Base-by-base conservation (phyloP, 2,329 filamentous ascomycete species). In the Didymella segeticola region DNA sequence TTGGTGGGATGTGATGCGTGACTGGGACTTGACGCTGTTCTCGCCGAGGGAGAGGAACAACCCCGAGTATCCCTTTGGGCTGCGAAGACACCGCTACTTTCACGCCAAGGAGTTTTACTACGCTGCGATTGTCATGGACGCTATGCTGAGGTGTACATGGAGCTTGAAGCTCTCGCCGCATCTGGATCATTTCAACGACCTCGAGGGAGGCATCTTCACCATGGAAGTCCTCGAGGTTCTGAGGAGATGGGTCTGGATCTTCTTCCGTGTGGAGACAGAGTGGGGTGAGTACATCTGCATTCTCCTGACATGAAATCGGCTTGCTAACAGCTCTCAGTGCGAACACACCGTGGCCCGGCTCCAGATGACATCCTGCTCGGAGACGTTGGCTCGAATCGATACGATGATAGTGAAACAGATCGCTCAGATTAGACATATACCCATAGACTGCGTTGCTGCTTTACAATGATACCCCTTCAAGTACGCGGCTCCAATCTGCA, bases 1-100 rank as follows among this genome's bases (percentile, higher is more conserved):
- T 79, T 99, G 95, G 81, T 99, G 95, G 95, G 95, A 99, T 68
- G 87, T 98, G 25, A 83, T 91, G 49, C 95, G 93, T 78, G 95
- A 99, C 80, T 99, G 95, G 95, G 95, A 98, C 70, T 81, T 99
- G 58, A 90, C 89, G 0, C 82, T 98, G 12, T 90, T 98, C 69
- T 85, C 88, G 2, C 73, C 80, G 12, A 77, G 76, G 30, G 80
- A 85, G 57, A 84, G 88, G 58, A 80, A 81, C 60, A 81, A 83
- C 10, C 82, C 82, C 1, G 85, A 89, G 22, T 84, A 93, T 64
- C 85, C 91, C 0, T 95, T 85, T 71, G 95, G 90, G 1, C 80
- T 99, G 37, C 87, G 95, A 23, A 82, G 86, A 43, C 82, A 88
- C 50, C 83, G 93, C 17, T 84, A 88, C 69, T 90, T 97, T 70